A percentile compares a stretch with the other conserved stretches of the same genome.
Conservation (phyloP, 805 yeast genomes). For the Komagataella kurtzmanii region DNA sequence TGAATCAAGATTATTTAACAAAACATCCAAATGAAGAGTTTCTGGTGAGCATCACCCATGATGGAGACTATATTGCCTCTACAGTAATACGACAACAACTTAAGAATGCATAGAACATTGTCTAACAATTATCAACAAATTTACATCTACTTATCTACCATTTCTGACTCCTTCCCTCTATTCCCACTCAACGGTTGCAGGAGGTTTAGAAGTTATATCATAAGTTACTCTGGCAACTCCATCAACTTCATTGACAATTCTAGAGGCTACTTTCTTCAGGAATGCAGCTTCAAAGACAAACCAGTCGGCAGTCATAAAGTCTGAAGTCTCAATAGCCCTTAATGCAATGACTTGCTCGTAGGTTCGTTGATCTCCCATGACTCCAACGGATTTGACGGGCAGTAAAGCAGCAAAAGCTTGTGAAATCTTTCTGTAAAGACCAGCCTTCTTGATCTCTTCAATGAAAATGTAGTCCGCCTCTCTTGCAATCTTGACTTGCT, state of each 20-base stretch:
- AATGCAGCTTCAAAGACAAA: constrained; percentile 82
- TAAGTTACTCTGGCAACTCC: constrained; percentile 99
- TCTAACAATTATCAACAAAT: neutral
- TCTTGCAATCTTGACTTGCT: constrained; percentile 92
- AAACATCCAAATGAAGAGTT: constrained; percentile 27
- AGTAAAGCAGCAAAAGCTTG: constrained; percentile 96
- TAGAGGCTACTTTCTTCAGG: constrained; percentile 83
- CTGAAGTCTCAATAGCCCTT: constrained; percentile 95
- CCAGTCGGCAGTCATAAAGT: constrained; percentile 99
- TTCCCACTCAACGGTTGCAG: constrained; percentile 99
- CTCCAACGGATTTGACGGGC: constrained; percentile 98
- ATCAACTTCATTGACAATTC: constrained; percentile 96
- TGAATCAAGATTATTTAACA: constrained; percentile 15
- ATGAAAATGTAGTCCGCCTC: constrained; percentile 94
- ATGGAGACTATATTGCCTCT: constrained; percentile 43
- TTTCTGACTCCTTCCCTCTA: constrained; percentile 18
- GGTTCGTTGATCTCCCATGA: constrained; percentile 98
- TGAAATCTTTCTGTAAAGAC: constrained; percentile 82
- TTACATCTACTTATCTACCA: neutral
- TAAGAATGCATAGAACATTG: neutral
- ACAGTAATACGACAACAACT: constrained; percentile 24
- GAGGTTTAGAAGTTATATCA: constrained; percentile 98
- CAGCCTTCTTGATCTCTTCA: constrained; percentile 89
- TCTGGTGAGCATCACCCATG: constrained; percentile 49
- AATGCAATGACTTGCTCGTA: constrained; percentile 98